Conservation (phyloP, 805 yeast species). For the Allodekkera sacchari region DNA sequence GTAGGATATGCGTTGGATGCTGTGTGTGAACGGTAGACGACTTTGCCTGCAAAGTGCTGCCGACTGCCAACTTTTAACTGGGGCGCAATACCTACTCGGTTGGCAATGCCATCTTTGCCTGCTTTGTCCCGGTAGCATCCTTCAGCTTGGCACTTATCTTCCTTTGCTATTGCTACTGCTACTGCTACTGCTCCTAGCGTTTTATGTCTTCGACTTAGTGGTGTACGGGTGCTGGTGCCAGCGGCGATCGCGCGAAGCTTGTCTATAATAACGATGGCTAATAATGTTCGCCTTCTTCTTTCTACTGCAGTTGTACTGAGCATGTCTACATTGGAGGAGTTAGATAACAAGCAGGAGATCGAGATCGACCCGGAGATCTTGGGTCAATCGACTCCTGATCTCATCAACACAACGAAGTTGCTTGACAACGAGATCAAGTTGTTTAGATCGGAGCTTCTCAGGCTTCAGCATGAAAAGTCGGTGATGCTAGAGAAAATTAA, state of each 20-base stretch:
- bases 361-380: conserved; percentile 79
- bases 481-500: conserved; percentile 90
- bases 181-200: no score
- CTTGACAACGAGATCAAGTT: conserved; percentile 93
- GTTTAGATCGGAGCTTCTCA: conserved; percentile 84
- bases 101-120: no score
- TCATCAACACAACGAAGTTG: conserved; percentile 75
- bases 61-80: no score
- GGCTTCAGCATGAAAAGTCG: conserved; percentile 85
- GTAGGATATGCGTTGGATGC: no score
- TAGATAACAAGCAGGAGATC: conserved; percentile 38
- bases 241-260: no score
- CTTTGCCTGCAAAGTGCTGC: no score
- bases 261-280: no score
- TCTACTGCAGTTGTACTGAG: background rate
- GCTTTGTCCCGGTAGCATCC: no score
- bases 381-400: conserved; percentile 69
- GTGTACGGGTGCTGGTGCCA: conserved; percentile 1
- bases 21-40: no score
- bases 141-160: no score
- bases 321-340: conserved; percentile 83
- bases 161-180: no score
- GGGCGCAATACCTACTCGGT: no score
- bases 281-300: background rate
- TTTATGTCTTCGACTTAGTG: background rate